A percentile compares a stretch with the other conserved stretches of the same genome.
phyloP scores from a whole-genome alignment of 345 rosid genomes.

The Gossypium bickii region DNA sequence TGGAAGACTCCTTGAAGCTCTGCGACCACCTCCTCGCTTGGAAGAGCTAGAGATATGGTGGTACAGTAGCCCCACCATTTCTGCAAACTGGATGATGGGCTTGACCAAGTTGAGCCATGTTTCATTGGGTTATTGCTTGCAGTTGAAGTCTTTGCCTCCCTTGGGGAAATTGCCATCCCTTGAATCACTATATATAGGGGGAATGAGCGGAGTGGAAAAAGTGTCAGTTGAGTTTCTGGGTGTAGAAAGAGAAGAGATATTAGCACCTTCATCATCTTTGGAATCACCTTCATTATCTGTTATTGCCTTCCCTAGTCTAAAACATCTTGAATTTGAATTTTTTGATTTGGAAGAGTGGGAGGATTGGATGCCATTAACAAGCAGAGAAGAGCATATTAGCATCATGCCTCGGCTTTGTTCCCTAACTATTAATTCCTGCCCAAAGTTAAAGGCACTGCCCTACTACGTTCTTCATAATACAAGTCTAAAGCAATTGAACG shows the following conservation, averaged over 20 bases:
- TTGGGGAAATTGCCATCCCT: slow-evolving; percentile 9
- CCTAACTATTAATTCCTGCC: slow-evolving; percentile 10
- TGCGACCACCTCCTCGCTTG: slow-evolving; percentile 4
- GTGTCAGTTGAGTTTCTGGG: slow-evolving; percentile 1
- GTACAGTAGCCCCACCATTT: not conserved
- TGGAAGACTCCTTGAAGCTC: slow-evolving; percentile 1
- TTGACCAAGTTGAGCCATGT: slow-evolving; percentile 6
- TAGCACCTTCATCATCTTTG: not conserved
- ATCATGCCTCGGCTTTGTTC: slow-evolving; percentile 13
- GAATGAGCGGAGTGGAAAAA: not conserved
- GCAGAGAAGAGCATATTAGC: not conserved
- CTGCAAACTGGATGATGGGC: not conserved
- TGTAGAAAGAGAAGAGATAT: not conserved
- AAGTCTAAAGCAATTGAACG: slow-evolving; percentile 10
- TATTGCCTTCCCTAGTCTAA: slow-evolving; percentile 8
- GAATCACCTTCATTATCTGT: not conserved
- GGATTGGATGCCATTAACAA: not conserved
- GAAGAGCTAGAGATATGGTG: not conserved
- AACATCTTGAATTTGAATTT: not conserved
- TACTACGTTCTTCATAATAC: not conserved
- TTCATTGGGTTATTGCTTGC: not conserved
- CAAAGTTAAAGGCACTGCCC: not conserved
- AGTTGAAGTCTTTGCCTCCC: not conserved
- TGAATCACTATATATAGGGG: not conserved
- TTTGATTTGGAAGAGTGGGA: slow-evolving; percentile 4